A percentile compares a stretch with the other conserved stretches of the same genome.
Conservation (phyloP, 2,329 filamentous ascomycete species). For the Phoma sp. region DNA sequence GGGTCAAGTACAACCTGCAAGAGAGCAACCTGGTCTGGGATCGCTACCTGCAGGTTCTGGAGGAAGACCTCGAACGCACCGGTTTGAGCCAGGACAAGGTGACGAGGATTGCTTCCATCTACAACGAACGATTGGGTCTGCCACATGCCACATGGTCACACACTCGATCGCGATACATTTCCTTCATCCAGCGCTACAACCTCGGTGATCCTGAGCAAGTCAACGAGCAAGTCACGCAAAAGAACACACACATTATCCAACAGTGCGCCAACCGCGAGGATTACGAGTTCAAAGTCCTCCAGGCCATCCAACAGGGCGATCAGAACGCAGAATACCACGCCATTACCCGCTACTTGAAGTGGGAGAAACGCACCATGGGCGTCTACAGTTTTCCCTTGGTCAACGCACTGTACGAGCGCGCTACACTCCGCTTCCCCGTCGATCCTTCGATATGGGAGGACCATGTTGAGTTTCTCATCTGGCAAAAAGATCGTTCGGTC, state of each 20-base stretch:
- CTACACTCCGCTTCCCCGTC: constrained; percentile 73
- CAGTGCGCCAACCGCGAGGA: constrained; percentile 69
- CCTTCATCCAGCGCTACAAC: constrained; percentile 75
- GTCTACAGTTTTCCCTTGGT: constrained; percentile 61
- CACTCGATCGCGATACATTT: constrained; percentile 76
- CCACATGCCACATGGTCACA: constrained; percentile 78
- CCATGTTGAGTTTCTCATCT: constrained; percentile 75
- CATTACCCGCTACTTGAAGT: constrained; percentile 76
- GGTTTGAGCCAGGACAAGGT: constrained; percentile 62
- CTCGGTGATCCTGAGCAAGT: constrained; percentile 73
- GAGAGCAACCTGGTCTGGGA: constrained; percentile 84
- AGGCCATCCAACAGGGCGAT: constrained; percentile 64
- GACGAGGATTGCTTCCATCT: constrained; percentile 71
- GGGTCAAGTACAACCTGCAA: constrained; percentile 74
- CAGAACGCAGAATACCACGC: constrained; percentile 61
- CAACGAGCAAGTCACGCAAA: constrained; percentile 72
- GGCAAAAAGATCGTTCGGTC: constrained; percentile 53
- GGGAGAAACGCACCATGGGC: constrained; percentile 73
- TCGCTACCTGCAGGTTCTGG: constrained; percentile 74
- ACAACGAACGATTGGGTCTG: constrained; percentile 71
- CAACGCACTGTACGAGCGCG: constrained; percentile 76
- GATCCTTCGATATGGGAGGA: constrained; percentile 83
- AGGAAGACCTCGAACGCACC: constrained; percentile 68
- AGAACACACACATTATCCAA: constrained; percentile 68
- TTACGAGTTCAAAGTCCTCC: constrained; percentile 70